A percentile compares a stretch with the other conserved stretches of the same genome.
phyloP scores from a whole-genome alignment of 345 rosid species.

The Clarkia xantiana region DNA sequence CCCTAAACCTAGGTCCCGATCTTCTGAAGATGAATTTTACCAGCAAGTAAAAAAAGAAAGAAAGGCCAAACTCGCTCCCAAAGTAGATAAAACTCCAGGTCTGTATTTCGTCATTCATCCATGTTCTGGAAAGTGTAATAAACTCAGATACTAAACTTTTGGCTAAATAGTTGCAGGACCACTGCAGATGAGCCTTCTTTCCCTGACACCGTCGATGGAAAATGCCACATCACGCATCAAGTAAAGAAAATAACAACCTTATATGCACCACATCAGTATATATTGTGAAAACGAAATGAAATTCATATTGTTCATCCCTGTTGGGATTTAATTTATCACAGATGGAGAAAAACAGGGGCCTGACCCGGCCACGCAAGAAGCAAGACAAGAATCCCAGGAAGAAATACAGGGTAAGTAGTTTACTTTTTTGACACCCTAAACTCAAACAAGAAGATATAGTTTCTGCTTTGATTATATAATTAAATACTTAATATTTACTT shows the following conservation, averaged over 20 bases:
- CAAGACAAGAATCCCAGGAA: slow-evolving; percentile 61
- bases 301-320: neutral
- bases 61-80: slow-evolving; percentile 50
- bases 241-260: slow-evolving; percentile 17
- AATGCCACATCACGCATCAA: slow-evolving; percentile 39
- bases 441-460: neutral
- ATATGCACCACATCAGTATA: neutral
- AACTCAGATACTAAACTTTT: neutral
- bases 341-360: slow-evolving; percentile 60
- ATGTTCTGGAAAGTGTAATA: neutral
- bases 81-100: slow-evolving; percentile 57
- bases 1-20: no score
- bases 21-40: no score
- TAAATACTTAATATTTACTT: no score
- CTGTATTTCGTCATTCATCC: slow-evolving; percentile 7
- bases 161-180: slow-evolving; percentile 17
- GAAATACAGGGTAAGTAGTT: slow-evolving; percentile 50
- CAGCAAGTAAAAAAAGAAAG: slow-evolving; percentile 5
- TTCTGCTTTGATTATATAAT: neutral
- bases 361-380: slow-evolving; percentile 56
- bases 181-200: slow-evolving; percentile 16
- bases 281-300: neutral
- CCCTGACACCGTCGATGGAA: slow-evolving; percentile 57
- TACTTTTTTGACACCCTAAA: neutral
- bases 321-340: no score